Base-by-base conservation (phyloP, 768 basidiomycete species). In the Macrocybe gigantea region DNA sequence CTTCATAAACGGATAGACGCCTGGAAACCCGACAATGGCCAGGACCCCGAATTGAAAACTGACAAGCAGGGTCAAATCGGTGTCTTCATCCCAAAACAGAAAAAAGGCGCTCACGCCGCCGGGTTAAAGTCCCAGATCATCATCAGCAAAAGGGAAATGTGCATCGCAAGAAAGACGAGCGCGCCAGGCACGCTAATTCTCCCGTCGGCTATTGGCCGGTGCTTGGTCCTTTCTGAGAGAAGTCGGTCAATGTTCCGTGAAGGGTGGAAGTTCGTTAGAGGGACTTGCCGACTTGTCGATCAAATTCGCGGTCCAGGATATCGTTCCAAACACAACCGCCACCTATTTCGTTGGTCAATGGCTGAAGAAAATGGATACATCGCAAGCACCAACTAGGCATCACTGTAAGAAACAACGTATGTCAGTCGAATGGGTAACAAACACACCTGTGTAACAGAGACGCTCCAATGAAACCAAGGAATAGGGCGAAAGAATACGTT, bases 1-100 rank as follows among this genome's bases (percentile, higher is more conserved):
- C 50, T 72, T 73, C 60, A 69, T 65, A 10, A 71, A 51, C 6
- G 71, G 71, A 48, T 73, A 73, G 14, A 67, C 34, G 30, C 53
- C 55, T 32, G 54, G 53, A 15, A 58, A 48, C 22, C 50, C 48
- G 13, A 62, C 46, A 32, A 62, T 56, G 8, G 55, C 49, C 7
- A 55, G 14, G 6, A 56, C 15, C 2, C 58, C 59, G 37, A 53
- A 50, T 35, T 36, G 29, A 13, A 52, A 51, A 14, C 49, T 55
- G 30, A n/a, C 4, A 5, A 42, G 31, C 5, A 29, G 13, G 33
- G 22, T 7, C 22, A 37, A 13, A 38, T 13, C 6, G 10, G 9
- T 5, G 5, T 13, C 29, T 13, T 3, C 6, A 13, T 37, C 15
- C 29, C 2, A 29, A 1, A 10, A 15, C n/a, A 36, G 38, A 45